A percentile compares a stretch with the other conserved stretches of the same genome.
Conservation (phyloP, 768 basidiomycete genomes). For the Strobilomyces confusus region DNA sequence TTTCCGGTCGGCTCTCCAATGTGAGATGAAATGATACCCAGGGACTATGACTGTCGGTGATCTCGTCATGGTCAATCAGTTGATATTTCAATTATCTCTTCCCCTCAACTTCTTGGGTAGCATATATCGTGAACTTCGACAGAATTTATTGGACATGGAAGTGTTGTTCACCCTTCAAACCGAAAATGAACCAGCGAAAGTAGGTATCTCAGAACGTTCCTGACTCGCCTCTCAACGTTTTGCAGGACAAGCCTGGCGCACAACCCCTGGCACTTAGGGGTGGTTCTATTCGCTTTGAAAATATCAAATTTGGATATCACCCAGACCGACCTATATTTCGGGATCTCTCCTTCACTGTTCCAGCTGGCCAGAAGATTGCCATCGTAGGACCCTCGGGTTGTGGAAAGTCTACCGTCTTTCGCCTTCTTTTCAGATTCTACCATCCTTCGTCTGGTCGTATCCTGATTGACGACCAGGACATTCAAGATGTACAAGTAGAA, state of each 20-base stretch:
- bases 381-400: slow-evolving; percentile 97
- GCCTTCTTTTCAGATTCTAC: slow-evolving; percentile 93
- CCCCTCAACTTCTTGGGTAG: slow-evolving; percentile 97
- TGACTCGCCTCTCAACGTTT: neutral
- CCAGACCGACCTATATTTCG: slow-evolving; percentile 90
- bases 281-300: slow-evolving; percentile 88
- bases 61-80: slow-evolving; percentile 98
- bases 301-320: slow-evolving; percentile 90
- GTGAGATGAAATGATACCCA: slow-evolving; percentile 27
- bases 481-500: slow-evolving; percentile 64
- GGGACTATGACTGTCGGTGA: slow-evolving; percentile 98
- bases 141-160: slow-evolving; percentile 97
- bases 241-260: slow-evolving; percentile 66
- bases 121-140: slow-evolving; percentile 94
- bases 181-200: slow-evolving; percentile 69
- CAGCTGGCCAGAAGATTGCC: slow-evolving; percentile 94
- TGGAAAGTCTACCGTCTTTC: slow-evolving; percentile 95
- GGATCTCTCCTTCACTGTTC: slow-evolving; percentile 82
- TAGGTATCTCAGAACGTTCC: slow-evolving; percentile 20
- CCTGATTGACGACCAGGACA: slow-evolving; percentile 82
- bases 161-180: slow-evolving; percentile 86
- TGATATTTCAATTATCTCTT: slow-evolving; percentile 94
- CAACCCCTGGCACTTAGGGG: slow-evolving; percentile 67
- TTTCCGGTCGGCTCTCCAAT: neutral
- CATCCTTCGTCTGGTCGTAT: slow-evolving; percentile 80